phyloP scores from a whole-genome alignment of 345 rosid species.

The Ricinus communis region DNA sequence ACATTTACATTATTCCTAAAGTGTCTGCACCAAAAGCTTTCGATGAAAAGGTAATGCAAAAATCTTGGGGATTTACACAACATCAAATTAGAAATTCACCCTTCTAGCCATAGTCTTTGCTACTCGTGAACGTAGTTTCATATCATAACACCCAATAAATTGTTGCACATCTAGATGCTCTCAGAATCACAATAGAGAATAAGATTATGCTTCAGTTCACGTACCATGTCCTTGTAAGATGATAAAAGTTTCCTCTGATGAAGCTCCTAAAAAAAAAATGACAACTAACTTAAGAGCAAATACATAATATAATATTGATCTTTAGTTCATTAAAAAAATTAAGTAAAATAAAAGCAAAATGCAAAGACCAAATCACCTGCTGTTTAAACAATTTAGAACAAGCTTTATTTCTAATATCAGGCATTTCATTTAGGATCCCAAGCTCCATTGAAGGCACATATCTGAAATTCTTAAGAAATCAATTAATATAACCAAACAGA shows the following conservation, averaged over 20 bases:
- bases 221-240: constrained; percentile 79
- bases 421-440: constrained; percentile 72
- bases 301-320: too few species aligned
- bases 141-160: too few species aligned
- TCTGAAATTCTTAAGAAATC: constrained; percentile 28
- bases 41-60: too few species aligned
- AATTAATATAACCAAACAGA: too few species aligned
- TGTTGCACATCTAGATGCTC: too few species aligned
- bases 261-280: constrained; percentile 43
- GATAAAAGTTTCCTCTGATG: constrained; percentile 52
- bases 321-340: too few species aligned
- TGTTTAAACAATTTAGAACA: constrained; percentile 61
- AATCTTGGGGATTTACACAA: too few species aligned
- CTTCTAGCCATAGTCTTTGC: too few species aligned
- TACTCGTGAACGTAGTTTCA: too few species aligned
- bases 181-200: background rate
- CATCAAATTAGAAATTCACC: too few species aligned
- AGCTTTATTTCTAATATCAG: constrained; percentile 65
- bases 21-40: too few species aligned
- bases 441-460: constrained; percentile 76
- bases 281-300: background rate
- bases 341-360: background rate
- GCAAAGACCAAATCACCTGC: constrained; percentile 41
- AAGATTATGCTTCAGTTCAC: constrained; percentile 11
- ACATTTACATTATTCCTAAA: too few species aligned